Conservation (phyloP, 768 basidiomycete genomes). For the Boletus sp. region DNA sequence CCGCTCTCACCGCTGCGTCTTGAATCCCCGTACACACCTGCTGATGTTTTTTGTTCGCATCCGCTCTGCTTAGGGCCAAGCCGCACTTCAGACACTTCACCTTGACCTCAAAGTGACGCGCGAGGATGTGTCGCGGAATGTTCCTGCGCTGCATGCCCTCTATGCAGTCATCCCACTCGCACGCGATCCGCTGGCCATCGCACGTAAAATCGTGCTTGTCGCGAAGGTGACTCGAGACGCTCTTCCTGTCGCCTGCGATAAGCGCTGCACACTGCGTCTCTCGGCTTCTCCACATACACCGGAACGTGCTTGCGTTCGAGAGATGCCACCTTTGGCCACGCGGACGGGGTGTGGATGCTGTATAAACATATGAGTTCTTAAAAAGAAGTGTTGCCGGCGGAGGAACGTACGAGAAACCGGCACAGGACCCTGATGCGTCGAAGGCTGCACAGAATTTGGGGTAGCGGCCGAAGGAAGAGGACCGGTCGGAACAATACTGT, state of each 20-base stretch:
- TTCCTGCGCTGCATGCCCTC: constrained; percentile 24
- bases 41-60: constrained; percentile 25
- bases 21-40: constrained; percentile 8
- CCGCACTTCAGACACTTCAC: constrained; percentile 16
- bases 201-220: constrained; percentile 19
- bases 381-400: no score
- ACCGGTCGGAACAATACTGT: background rate
- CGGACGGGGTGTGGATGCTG: constrained; percentile 10
- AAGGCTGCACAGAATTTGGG: background rate
- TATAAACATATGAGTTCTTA: constrained; percentile 4
- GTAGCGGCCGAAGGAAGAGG: background rate
- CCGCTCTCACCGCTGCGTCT: background rate
- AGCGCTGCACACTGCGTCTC: constrained; percentile 10
- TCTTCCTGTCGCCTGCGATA: constrained; percentile 18
- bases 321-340: constrained; percentile 10
- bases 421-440: background rate
- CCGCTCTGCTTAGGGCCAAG: constrained; percentile 18
- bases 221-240: constrained; percentile 21
- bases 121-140: constrained; percentile 25
- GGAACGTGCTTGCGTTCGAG: constrained; percentile 10
- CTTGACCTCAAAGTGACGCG: constrained; percentile 26
- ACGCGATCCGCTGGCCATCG: constrained; percentile 12
- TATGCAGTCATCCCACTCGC: constrained; percentile 20
- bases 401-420: constrained; percentile 10
- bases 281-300: constrained; percentile 19